Percentiles rank a stretch among this genome's conserved stretches.
Conservation (phyloP, 2,329 filamentous ascomycete genomes). For the Pyricularia sp. region DNA sequence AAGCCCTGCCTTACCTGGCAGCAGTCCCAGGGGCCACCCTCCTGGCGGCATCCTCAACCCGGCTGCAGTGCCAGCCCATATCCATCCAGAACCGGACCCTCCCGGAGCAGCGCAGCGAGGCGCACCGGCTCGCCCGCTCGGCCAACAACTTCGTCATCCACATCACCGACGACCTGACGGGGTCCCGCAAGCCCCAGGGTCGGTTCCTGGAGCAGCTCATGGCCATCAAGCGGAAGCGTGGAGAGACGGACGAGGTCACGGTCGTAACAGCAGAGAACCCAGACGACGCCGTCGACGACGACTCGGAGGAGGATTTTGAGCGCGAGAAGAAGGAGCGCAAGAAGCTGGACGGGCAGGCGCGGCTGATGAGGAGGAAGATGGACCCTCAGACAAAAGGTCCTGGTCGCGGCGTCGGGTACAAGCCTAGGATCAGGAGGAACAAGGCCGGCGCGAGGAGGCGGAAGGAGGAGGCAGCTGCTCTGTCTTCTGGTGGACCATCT, state of each 20-base stretch:
- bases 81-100: not conserved
- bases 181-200: constrained; percentile 11
- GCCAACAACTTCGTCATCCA: constrained; percentile 12
- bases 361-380: not conserved
- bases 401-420: not conserved
- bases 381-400: not conserved
- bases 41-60: constrained; percentile 18
- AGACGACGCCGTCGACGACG: constrained; percentile 7
- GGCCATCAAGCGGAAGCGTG: constrained; percentile 12
- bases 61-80: constrained; percentile 11
- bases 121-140: constrained; percentile 1
- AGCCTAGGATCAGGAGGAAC: not conserved
- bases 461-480: not conserved
- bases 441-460: not conserved
- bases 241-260: constrained; percentile 14
- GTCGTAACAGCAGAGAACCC: constrained; percentile 12
- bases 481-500: not conserved
- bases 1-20: not conserved
- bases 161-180: constrained; percentile 9
- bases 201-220: constrained; percentile 14
- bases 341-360: not conserved
- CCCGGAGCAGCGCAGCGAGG: constrained; percentile 6
- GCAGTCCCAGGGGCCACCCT: constrained; percentile 5
- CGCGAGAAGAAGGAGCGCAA: constrained; percentile 6
- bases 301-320: constrained; percentile 5